These are phyloP conservation scores for Didymosphaeria variabile DNA, from an alignment of 2,329 filamentous ascomycete species.

Conservation along the genomic window DNA sequence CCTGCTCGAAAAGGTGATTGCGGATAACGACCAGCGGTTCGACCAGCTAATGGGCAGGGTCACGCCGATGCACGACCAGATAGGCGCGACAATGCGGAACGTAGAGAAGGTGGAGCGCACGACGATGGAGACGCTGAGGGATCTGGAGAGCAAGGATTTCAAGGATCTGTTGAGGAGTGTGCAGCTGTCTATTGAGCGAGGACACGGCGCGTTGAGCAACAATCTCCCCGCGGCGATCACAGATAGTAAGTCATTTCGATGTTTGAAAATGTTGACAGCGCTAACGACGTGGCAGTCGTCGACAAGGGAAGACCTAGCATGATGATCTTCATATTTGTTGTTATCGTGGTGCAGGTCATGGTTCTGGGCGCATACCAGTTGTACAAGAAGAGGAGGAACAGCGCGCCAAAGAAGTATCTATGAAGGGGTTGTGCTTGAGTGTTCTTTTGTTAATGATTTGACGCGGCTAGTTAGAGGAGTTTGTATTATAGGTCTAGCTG, in stretches of 20 bases:
- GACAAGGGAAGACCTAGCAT: constrained; percentile 64
- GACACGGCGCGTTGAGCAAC: constrained; percentile 62
- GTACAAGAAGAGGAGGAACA: constrained; percentile 81
- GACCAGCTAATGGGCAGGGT: constrained; percentile 57
- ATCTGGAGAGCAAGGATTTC: constrained; percentile 67
- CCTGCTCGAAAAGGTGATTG: constrained; percentile 61
- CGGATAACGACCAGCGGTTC: constrained; percentile 65
- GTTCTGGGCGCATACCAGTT: constrained; percentile 74
- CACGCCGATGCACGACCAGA: constrained; percentile 42
- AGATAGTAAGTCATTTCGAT: constrained; percentile 54
- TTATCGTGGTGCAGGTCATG: constrained; percentile 78
- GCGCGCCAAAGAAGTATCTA: constrained; percentile 90
- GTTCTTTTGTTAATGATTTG: background rate
- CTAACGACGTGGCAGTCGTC: constrained; percentile 55
- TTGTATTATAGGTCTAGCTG: constrained; percentile 10
- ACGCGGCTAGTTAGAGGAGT: background rate
- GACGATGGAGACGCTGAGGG: constrained; percentile 60
- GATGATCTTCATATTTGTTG: constrained; percentile 71
- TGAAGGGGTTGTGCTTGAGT: constrained; percentile 48
- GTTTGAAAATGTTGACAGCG: constrained; percentile 5
- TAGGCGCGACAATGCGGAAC: constrained; percentile 54
- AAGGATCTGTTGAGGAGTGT: constrained; percentile 62
- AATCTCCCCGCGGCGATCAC: constrained; percentile 60
- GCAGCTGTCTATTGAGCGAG: constrained; percentile 62
- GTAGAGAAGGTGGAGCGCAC: constrained; percentile 64